A percentile compares a stretch with the other conserved stretches of the same genome.
Evolutionary conservation across 345 rosid genomes (phyloP).

Genomic region (Cardamine occulta): DNA sequence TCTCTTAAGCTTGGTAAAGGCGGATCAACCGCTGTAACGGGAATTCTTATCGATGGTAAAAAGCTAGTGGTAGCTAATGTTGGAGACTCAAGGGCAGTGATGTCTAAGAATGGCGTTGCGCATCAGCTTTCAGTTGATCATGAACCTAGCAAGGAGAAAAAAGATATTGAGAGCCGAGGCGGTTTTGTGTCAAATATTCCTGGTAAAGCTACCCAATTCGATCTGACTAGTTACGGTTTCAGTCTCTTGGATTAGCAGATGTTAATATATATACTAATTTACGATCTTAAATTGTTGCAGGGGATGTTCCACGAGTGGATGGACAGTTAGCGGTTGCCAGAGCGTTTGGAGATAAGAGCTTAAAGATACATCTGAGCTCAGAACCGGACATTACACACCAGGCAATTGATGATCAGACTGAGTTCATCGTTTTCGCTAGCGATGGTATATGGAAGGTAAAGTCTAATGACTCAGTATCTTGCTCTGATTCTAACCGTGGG

Average conservation of each 20-base stretch:
- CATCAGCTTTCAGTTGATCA: slow-evolving; percentile 79
- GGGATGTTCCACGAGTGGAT: slow-evolving; percentile 88
- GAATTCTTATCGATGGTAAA: slow-evolving; percentile 72
- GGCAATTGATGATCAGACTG: slow-evolving; percentile 50
- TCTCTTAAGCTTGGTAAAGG: slow-evolving; percentile 70
- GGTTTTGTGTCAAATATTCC: slow-evolving; percentile 90
- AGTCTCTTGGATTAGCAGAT: neutral
- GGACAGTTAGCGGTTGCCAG: slow-evolving; percentile 94
- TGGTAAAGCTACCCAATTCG: slow-evolving; percentile 42
- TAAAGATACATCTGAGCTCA: slow-evolving; percentile 86
- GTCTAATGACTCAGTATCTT: slow-evolving; percentile 7
- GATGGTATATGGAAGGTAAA: slow-evolving; percentile 93
- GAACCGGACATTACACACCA: slow-evolving; percentile 64
- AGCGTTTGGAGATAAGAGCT: slow-evolving; percentile 86
- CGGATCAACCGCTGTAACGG: slow-evolving; percentile 93
- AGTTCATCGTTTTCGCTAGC: slow-evolving; percentile 77
- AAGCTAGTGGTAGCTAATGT: slow-evolving; percentile 82
- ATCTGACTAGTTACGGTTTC: neutral
- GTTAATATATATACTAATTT: neutral
- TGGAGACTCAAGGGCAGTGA: slow-evolving; percentile 92
- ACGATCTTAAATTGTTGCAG: slow-evolving; percentile 43
- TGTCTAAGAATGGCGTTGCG: slow-evolving; percentile 65
- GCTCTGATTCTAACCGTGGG: neutral
- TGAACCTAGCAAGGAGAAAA: slow-evolving; percentile 79
- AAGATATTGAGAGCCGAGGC: slow-evolving; percentile 68